A percentile compares a stretch with the other conserved stretches of the same genome.
Evolutionary conservation across 2,329 filamentous ascomycete species (phyloP).

Genomic region (Daldinia sp.): DNA sequence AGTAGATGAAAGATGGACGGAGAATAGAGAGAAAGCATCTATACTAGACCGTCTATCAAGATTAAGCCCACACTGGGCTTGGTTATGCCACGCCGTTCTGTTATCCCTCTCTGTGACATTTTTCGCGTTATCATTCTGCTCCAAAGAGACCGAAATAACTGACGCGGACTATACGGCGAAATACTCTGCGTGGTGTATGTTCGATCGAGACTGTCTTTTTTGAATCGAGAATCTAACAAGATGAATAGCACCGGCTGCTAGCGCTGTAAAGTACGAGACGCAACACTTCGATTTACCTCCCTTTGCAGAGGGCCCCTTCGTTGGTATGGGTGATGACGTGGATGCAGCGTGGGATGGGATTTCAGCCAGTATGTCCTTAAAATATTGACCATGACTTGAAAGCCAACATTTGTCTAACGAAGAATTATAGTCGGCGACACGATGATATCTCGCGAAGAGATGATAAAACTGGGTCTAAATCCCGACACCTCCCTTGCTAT

Average conservation of each 20-base stretch:
- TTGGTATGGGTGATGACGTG: constrained; percentile 64
- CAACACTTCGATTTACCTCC: constrained; percentile 59
- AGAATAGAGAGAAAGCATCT: constrained; percentile 25
- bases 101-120: constrained; percentile 52
- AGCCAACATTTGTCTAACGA: constrained; percentile 2
- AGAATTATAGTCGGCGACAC: constrained; percentile 62
- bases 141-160: constrained; percentile 47
- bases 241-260: constrained; percentile 55
- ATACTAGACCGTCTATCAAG: constrained; percentile 31
- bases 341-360: constrained; percentile 63
- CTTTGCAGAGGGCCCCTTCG: constrained; percentile 58
- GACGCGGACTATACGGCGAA: constrained; percentile 49
- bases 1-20: constrained; percentile 40
- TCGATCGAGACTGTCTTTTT: neutral
- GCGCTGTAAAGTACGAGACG: constrained; percentile 58
- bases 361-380: constrained; percentile 38
- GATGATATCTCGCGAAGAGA: constrained; percentile 64
- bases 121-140: constrained; percentile 52
- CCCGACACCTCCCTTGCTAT: constrained; percentile 61
- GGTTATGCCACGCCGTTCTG: constrained; percentile 52
- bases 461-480: constrained; percentile 61
- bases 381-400: neutral
- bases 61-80: constrained; percentile 49
- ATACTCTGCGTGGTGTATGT: constrained; percentile 58
- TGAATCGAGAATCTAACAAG: constrained; percentile 6